Percentiles rank a stretch among this genome's conserved stretches.
Evolutionary conservation across 140 eudicot species (phyloP).

Genomic region (Artemisia princeps): DNA sequence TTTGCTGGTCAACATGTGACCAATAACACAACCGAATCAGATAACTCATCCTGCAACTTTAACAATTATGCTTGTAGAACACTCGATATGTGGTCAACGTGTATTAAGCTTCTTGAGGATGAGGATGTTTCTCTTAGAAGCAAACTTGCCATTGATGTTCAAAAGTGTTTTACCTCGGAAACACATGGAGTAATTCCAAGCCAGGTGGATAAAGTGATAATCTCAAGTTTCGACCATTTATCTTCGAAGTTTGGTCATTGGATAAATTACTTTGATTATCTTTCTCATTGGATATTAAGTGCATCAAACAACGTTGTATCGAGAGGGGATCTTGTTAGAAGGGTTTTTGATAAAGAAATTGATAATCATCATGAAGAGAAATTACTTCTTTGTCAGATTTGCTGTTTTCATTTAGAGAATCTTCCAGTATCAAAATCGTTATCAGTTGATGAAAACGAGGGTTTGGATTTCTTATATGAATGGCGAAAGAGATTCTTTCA

Average conservation of each 20-base stretch:
- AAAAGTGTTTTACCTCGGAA: conserved; percentile 40
- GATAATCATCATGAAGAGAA: conserved; percentile 96
- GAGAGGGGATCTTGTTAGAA: conserved; percentile 77
- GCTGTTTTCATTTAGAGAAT: conserved; percentile 69
- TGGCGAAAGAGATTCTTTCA: conserved; percentile 70
- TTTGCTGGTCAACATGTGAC: conserved; percentile 42
- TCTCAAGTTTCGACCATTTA: conserved; percentile 60
- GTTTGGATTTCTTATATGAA: conserved; percentile 30
- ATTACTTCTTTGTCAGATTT: conserved; percentile 67
- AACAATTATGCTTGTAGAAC: conserved; percentile 46
- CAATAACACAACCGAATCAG: conserved; percentile 15
- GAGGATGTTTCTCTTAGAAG: conserved; percentile 76
- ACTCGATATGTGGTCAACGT: conserved; percentile 60
- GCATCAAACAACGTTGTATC: conserved; percentile 47
- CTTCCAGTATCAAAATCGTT: conserved; percentile 34
- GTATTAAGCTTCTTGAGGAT: conserved; percentile 85
- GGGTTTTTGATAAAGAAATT: conserved; percentile 95
- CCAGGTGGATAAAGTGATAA: conserved; percentile 89
- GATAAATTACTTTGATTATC: conserved; percentile 57
- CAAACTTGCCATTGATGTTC: conserved; percentile 62
- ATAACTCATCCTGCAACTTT: conserved; percentile 12
- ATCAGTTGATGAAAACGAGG: conserved; percentile 21
- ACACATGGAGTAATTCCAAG: conserved; percentile 42
- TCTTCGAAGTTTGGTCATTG: conserved; percentile 63
- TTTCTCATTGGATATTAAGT: conserved; percentile 49